Base-by-base conservation (phyloP, 2,329 filamentous ascomycete genomes). In the Cryphonectria parasitica region DNA sequence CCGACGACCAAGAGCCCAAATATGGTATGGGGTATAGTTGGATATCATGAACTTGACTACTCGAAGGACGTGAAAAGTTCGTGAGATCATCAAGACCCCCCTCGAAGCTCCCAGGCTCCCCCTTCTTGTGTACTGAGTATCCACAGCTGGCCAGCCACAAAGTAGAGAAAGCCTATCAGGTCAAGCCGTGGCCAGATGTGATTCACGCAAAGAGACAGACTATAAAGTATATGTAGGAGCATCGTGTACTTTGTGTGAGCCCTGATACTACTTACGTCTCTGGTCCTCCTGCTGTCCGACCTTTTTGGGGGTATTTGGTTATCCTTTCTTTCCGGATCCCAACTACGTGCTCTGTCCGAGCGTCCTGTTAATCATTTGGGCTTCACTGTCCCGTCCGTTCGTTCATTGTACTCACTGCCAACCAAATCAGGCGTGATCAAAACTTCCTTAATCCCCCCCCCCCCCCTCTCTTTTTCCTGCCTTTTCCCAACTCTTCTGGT, bases 341-440 rank as follows among this genome's bases (percentile, higher is more conserved):
- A 45, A 19, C 28, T 25, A 56, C n/a, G 52, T 34, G 15, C 54
- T 58, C 25, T 31, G 15, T 58, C 15, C 17, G 54, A 31, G 25
- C 54, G 34, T 58, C 28, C 19, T 19, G 28, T 58, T 15, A 34
- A 17, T 58, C 25, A 28, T 58, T 5, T 31, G 54, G 54, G 54
- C 54, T 34, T 58, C 52, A 58, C 54, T 17, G 54, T 25, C 28
- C 54, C 54, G 54, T 58, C 54, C 54, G 34, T 28, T 58, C 54
- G 15, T 58, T 58, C 45, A n/a, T 49, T n/a, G 22, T n/a, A n/a
- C n/a, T 10, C 45, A n/a, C 45, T 49, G 3, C 34, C 8, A 22
- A 19, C 54, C 54, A 13, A 15, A 19, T 19, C 19, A 15, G 25
- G 15, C 15, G 15, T 31, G 31, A 17, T n/a, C 3, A 6, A 1